Evolutionary conservation across 768 basidiomycete species (phyloP), one percentile per base, ranked within the genome.

Genomic region (Russula compacta): DNA sequence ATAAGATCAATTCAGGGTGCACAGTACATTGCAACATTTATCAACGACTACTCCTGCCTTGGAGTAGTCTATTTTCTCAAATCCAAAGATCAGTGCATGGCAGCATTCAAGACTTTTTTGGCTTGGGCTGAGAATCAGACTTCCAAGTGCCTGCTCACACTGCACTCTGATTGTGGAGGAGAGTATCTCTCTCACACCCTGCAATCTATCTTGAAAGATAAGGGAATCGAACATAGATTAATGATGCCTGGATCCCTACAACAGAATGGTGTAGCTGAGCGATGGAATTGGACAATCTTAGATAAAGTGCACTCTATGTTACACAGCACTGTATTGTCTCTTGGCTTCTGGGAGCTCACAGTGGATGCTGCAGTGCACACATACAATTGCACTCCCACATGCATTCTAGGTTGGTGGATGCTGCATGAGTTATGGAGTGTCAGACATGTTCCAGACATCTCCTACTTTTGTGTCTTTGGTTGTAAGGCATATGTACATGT

Each of bases 241-340:
- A 79, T 76, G 2, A 68, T 74, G 0, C 75, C 77, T 19, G 71
- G 81, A 60, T 77, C 75, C 0, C 78, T 74, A 0, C 67, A 76
- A 54, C 71, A 80, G 46, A 81, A 81, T 57, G 77, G 80, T 0
- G 64, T 79, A 12, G 73, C 78, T 0, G 74, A 81, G 66, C 67
- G 72, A 8, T 64, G 69, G 1, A 81, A 79, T 61, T 65, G 73
- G 6, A 76, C 73, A 0, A 61, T 76, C 9, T n/a, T 74, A 4
- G 72, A 78, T 42, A 56, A 68, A 8, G 69, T 72, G 0, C 68
- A 68, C 0, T 74, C 78, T 0, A 59, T 80, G 61, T 58, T 79
- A 5, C 71, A 76, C 60, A 66, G 64, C 2, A 69, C 71, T 35
- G 68, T 71, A 0, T 29, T 29, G 24, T 29, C 36, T 4, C 67